Percentiles rank a stretch among this genome's conserved stretches.
Conservation (phyloP, 805 yeast species). For the Sugiyamaella qingdaonensis region DNA sequence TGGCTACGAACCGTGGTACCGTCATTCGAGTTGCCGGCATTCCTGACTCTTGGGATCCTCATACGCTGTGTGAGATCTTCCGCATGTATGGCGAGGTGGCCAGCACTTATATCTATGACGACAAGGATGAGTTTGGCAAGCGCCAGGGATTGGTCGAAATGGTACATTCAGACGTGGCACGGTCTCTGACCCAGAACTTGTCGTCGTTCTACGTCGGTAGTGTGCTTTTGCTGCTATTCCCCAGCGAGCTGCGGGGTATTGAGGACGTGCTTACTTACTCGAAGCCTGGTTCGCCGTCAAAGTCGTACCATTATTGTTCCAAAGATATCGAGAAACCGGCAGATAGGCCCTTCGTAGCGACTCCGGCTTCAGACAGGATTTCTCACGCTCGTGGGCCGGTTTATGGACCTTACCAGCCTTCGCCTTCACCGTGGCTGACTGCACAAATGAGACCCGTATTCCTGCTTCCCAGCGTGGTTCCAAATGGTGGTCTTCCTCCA, state of each 20-base stretch:
- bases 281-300: background rate
- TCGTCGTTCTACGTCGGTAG: background rate
- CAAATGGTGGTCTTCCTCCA: background rate
- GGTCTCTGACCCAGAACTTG: background rate
- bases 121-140: conserved; percentile 9
- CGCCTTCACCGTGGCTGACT: background rate
- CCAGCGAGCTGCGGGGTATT: conserved; percentile 9
- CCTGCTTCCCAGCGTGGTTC: background rate
- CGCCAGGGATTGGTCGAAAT: conserved; percentile 19
- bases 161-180: conserved; percentile 2
- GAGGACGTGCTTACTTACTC: background rate
- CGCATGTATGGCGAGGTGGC: conserved; percentile 10
- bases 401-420: background rate
- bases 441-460: background rate
- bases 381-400: no score
- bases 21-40: conserved; percentile 15
- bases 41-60: conserved; percentile 16
- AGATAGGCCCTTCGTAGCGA: no score
- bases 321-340: background rate
- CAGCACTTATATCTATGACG: conserved; percentile 15
- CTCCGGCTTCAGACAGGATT: background rate
- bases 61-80: conserved; percentile 11
- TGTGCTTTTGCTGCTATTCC: background rate
- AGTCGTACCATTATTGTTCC: background rate
- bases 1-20: background rate